These are phyloP conservation scores for Sporothrix phasma DNA, from an alignment of 2,329 filamentous ascomycete species.

Conservation along the genomic window DNA sequence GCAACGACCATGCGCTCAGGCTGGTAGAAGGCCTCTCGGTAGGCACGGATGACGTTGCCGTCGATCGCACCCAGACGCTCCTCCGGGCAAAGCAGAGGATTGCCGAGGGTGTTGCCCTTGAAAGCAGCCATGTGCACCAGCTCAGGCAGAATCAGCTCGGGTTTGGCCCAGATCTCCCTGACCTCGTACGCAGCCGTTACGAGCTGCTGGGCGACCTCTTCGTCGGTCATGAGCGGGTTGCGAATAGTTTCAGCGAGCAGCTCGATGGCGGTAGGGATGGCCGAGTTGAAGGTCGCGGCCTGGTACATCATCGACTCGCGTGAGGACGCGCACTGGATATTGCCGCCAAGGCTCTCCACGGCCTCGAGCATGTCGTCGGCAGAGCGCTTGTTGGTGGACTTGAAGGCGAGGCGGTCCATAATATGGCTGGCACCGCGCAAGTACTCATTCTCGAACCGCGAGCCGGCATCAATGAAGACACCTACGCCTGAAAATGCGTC, in stretches of 20 bases:
- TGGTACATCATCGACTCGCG: conserved; percentile 98
- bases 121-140: conserved; percentile 91
- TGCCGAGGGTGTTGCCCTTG: conserved; percentile 91
- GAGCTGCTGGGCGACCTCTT: conserved; percentile 78
- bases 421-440: conserved; percentile 91
- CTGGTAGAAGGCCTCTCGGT: conserved; percentile 72
- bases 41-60: conserved; percentile 61
- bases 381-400: conserved; percentile 62
- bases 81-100: conserved; percentile 82
- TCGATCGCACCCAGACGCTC: conserved; percentile 71
- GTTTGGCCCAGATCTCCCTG: conserved; percentile 93
- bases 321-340: conserved; percentile 93
- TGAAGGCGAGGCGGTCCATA: conserved; percentile 91
- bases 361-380: conserved; percentile 81
- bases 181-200: conserved; percentile 93
- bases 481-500: conserved; percentile 92
- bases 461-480: conserved; percentile 91
- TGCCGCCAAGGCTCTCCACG: conserved; percentile 81
- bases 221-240: conserved; percentile 71
- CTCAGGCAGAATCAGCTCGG: conserved; percentile 90
- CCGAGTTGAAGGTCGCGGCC: conserved; percentile 90
- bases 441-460: conserved; percentile 78
- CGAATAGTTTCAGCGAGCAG: conserved; percentile 90
- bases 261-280: conserved; percentile 71
- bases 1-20: conserved; percentile 90